Percentiles rank a stretch among this genome's conserved stretches.
These are phyloP conservation scores for Pharus latifolius DNA, from an alignment of 176 grass and related monocot genomes.

Conservation along the genomic window DNA sequence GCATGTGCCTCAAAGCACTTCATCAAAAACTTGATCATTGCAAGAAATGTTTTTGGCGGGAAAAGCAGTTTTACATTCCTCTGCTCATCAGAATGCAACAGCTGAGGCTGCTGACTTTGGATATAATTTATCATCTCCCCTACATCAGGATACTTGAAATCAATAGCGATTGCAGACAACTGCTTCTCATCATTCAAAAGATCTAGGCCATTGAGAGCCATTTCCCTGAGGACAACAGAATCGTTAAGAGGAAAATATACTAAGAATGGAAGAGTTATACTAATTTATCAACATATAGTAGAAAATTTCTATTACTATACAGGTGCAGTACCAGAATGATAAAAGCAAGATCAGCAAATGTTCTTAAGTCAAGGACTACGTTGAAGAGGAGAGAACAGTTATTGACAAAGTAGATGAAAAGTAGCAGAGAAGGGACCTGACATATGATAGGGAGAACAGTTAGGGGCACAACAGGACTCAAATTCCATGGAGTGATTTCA, in stretches of 20 bases:
- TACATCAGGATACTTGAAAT: constrained; percentile 67
- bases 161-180: constrained; percentile 23
- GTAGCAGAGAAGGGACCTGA: background rate
- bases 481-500: background rate
- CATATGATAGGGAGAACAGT: background rate
- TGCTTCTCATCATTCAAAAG: constrained; percentile 62
- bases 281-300: background rate
- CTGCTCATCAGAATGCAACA: constrained; percentile 47
- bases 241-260: background rate
- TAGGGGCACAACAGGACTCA: background rate
- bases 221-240: constrained; percentile 64
- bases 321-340: background rate
- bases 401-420: background rate
- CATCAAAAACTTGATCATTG: constrained; percentile 88
- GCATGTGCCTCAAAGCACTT: constrained; percentile 69
- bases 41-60: constrained; percentile 77
- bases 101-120: constrained; percentile 46
- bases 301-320: background rate
- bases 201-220: constrained; percentile 76
- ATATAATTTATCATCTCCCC: constrained; percentile 67
- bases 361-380: constrained; percentile 8
- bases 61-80: constrained; percentile 47
- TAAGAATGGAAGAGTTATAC: background rate
- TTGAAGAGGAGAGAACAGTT: background rate
- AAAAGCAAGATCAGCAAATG: constrained; percentile 1